These are phyloP conservation scores for Isoetes engelmannii DNA, from an alignment of 83 land plant genomes.

Conservation along the genomic window DNA sequence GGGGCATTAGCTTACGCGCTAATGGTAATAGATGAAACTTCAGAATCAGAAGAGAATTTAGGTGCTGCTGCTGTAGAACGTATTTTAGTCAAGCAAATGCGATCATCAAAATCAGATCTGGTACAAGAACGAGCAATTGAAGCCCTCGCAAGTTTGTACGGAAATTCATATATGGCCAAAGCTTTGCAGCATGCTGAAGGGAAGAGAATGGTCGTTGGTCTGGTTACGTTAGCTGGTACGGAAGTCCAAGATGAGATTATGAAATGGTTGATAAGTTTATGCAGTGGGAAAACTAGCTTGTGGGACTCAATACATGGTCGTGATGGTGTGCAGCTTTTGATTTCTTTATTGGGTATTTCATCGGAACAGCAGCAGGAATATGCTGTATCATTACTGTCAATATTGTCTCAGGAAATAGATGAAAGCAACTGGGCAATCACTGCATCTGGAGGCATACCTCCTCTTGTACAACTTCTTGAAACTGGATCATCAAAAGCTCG, in stretches of 20 bases:
- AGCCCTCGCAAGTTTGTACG: conserved; percentile 78
- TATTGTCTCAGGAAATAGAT: conserved; percentile 55
- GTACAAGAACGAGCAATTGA: conserved; percentile 79
- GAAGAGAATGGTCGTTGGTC: conserved; percentile 62
- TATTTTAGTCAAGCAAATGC: conserved; percentile 48
- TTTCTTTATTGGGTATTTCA: conserved; percentile 69
- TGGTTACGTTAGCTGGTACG: conserved; percentile 57
- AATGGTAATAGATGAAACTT: conserved; percentile 50
- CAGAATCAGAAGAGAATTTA: conserved; percentile 27
- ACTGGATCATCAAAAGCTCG: conserved; percentile 64
- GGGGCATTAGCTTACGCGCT: conserved; percentile 72
- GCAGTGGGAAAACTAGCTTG: conserved; percentile 40
- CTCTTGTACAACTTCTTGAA: conserved; percentile 72
- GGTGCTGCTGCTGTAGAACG: conserved; percentile 45
- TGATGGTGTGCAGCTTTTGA: conserved; percentile 74
- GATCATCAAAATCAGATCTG: conserved; percentile 36
- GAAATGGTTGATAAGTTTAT: conserved; percentile 40
- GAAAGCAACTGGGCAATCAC: conserved; percentile 91
- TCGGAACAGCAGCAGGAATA: conserved; percentile 80
- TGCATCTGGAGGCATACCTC: conserved; percentile 93
- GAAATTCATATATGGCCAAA: conserved; percentile 45
- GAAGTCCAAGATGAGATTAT: conserved; percentile 60
- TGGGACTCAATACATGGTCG: conserved; percentile 67
- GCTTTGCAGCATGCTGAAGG: conserved; percentile 53
- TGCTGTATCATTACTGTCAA: conserved; percentile 58